Percentiles rank a stretch among this genome's conserved stretches.
These are phyloP conservation scores for Neurospora sp. DNA, from an alignment of 495 filamentous ascomycete genomes.

Conservation along the genomic window DNA sequence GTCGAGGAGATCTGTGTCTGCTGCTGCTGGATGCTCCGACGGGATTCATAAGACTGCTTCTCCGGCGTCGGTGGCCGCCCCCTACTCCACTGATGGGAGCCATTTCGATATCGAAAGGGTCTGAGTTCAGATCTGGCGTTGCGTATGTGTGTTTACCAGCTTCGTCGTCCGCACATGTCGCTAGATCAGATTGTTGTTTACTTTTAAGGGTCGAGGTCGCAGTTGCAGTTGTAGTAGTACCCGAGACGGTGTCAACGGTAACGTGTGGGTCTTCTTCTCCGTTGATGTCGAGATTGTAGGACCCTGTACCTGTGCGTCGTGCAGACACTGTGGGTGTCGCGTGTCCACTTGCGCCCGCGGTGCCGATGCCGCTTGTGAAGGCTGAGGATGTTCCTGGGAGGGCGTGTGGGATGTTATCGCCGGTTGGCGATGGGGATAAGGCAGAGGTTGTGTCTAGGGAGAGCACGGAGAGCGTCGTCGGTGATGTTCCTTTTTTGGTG, in stretches of 20 bases:
- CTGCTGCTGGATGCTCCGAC: slow-evolving; percentile 30
- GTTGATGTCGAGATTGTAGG: neutral
- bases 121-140: slow-evolving; percentile 2
- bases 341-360: slow-evolving; percentile 2
- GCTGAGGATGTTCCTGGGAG: neutral
- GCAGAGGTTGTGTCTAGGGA: neutral
- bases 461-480: neutral
- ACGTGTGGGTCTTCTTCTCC: neutral
- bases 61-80: slow-evolving; percentile 44
- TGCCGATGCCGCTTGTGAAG: neutral
- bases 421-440: slow-evolving; percentile 1
- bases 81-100: slow-evolving; percentile 27
- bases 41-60: slow-evolving; percentile 47
- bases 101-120: slow-evolving; percentile 38
- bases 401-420: neutral
- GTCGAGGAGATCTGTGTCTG: slow-evolving; percentile 34
- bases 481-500: neutral
- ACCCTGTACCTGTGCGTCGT: neutral
- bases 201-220: neutral
- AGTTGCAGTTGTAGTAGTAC: neutral
- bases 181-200: neutral
- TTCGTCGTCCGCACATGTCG: neutral
- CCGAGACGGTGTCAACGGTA: neutral
- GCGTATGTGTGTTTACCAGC: neutral
- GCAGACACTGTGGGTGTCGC: slow-evolving; percentile 2